Evolutionary conservation across 2,329 filamentous ascomycete genomes (phyloP).

Genomic region (Pestalotiopsis sp.): DNA sequence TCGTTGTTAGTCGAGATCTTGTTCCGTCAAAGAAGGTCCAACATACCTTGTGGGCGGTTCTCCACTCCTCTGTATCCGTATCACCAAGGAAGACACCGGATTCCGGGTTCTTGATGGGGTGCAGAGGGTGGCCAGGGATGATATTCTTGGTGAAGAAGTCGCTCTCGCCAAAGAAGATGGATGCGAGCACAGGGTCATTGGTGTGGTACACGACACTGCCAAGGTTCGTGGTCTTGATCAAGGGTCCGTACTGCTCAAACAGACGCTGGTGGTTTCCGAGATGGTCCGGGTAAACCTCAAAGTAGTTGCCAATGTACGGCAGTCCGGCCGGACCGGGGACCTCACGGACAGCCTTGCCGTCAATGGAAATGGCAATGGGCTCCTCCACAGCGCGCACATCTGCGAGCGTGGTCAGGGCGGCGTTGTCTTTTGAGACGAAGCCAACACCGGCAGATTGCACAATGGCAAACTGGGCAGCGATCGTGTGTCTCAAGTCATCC

Average conservation of each 20-base stretch:
- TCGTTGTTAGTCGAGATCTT: neutral
- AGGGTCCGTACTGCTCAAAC: constrained; percentile 53
- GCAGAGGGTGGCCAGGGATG: constrained; percentile 49
- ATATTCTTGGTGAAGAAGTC: constrained; percentile 58
- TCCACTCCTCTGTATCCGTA: constrained; percentile 53
- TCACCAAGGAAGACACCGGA: constrained; percentile 51
- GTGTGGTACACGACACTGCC: constrained; percentile 52
- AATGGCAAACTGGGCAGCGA: constrained; percentile 45
- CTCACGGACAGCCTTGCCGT: constrained; percentile 49
- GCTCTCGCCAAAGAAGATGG: constrained; percentile 48
- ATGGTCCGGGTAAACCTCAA: constrained; percentile 59
- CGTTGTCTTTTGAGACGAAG: constrained; percentile 33
- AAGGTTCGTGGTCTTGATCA: constrained; percentile 55
- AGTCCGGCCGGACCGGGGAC: constrained; percentile 52
- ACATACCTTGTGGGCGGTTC: constrained; percentile 51
- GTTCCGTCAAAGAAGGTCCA: neutral
- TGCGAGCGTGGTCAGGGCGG: constrained; percentile 31
- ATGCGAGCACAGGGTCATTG: constrained; percentile 49
- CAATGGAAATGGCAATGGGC: constrained; percentile 46
- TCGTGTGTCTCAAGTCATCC: constrained; percentile 39
- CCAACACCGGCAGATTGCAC: constrained; percentile 44
- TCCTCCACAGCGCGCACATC: constrained; percentile 37
- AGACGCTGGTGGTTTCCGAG: constrained; percentile 58
- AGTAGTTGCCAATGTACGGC: constrained; percentile 55
- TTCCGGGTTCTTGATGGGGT: constrained; percentile 42